These are phyloP conservation scores for Physcomitrellopsis africana DNA, from an alignment of 225 moss, liverwort and hornwort genomes.

Conservation along the genomic window DNA sequence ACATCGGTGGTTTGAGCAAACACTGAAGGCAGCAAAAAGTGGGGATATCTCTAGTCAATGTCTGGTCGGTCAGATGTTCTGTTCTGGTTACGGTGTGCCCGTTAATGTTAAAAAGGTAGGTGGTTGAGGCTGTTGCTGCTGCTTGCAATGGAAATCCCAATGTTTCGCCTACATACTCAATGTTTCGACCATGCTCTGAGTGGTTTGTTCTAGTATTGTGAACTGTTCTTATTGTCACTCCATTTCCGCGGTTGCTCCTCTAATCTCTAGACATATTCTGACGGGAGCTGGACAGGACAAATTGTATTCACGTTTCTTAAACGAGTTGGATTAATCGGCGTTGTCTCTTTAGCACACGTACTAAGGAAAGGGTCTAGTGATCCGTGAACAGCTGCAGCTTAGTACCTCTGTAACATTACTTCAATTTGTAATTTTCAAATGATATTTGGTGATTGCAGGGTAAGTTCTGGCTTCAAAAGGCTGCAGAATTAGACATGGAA, in stretches of 20 bases:
- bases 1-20: constrained; percentile 89
- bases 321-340: neutral
- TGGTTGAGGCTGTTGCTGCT: neutral
- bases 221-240: neutral
- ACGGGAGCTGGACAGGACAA: neutral
- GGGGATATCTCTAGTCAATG: constrained; percentile 84
- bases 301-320: neutral
- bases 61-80: constrained; percentile 98
- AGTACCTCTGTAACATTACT: neutral
- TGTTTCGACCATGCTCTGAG: neutral
- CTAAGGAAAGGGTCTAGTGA: neutral
- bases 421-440: neutral
- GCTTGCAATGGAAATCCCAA: neutral
- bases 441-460: constrained; percentile 39
- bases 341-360: neutral
- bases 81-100: constrained; percentile 86
- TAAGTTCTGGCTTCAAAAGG: constrained; percentile 64
- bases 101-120: constrained; percentile 79
- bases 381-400: neutral
- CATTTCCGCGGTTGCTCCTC: neutral
- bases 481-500: constrained; percentile 64
- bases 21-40: constrained; percentile 80
- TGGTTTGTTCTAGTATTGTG: neutral
- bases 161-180: neutral
- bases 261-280: neutral